Evolutionary conservation across 2,329 filamentous ascomycete genomes (phyloP).

Genomic region (Saccharata proteae): DNA sequence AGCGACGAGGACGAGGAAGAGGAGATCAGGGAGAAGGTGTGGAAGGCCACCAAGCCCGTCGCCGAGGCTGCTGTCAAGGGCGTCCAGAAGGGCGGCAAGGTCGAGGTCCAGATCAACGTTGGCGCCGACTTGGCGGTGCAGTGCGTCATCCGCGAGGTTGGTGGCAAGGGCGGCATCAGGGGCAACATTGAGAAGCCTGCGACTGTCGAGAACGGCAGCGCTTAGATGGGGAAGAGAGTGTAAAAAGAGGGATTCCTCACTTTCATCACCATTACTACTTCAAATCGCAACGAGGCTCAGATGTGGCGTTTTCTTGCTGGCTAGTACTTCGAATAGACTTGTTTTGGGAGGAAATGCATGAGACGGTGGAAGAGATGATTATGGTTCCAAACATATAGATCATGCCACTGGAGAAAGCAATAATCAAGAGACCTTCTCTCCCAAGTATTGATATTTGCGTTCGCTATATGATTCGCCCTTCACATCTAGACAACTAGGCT

Average conservation of each 20-base stretch:
- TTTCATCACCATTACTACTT: too few relatives aligned
- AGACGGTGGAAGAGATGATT: too few relatives aligned
- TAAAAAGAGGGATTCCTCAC: not conserved
- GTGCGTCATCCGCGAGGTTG: conserved; percentile 73
- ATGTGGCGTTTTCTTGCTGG: too few relatives aligned
- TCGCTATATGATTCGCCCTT: too few relatives aligned
- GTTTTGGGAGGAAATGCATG: too few relatives aligned
- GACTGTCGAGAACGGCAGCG: conserved; percentile 6
- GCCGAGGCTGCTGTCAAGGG: conserved; percentile 76
- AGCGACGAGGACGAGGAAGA: conserved; percentile 49
- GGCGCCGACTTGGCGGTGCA: conserved; percentile 66
- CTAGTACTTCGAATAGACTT: too few relatives aligned
- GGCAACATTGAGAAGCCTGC: conserved; percentile 29
- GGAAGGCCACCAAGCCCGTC: conserved; percentile 73
- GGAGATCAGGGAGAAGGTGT: conserved; percentile 79
- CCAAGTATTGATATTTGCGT: too few relatives aligned
- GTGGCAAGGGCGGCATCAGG: conserved; percentile 72
- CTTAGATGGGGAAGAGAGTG: not conserved
- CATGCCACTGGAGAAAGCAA: too few relatives aligned
- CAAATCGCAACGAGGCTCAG: too few relatives aligned
- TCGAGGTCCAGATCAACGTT: conserved; percentile 90
- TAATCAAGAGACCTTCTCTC: too few relatives aligned
- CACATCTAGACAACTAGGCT: too few relatives aligned
- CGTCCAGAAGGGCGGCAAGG: conserved; percentile 77
- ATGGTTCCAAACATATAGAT: too few relatives aligned